phyloP scores from a whole-genome alignment of 805 yeast genomes.

The Metschnikowia chrysomelidarum region DNA sequence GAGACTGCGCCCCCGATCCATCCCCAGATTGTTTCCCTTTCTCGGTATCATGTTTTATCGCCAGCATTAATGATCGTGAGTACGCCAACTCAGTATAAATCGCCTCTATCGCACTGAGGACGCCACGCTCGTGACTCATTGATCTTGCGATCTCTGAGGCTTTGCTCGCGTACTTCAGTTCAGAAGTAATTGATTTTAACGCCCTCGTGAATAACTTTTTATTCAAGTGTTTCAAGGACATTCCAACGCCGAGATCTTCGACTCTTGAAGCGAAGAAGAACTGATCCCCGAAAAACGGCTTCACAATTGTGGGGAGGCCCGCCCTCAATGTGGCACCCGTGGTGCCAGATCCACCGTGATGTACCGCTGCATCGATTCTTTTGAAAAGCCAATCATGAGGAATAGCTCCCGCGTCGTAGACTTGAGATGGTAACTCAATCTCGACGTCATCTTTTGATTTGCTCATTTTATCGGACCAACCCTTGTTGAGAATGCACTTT shows the following conservation, averaged over 20 bases:
- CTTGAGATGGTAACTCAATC: conserved; percentile 59
- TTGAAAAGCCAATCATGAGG: conserved; percentile 97
- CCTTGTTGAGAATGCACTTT: conserved; percentile 83
- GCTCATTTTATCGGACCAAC: conserved; percentile 83
- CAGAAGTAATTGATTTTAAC: conserved; percentile 62
- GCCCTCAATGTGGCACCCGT: conserved; percentile 88
- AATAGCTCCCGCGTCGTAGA: conserved; percentile 66
- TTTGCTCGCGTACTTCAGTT: conserved; percentile 61
- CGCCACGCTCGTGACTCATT: conserved; percentile 79
- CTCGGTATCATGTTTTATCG: conserved; percentile 42
- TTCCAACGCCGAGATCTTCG: conserved; percentile 86
- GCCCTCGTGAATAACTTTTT: conserved; percentile 64
- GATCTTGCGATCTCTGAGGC: conserved; percentile 62
- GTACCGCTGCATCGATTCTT: conserved; percentile 88
- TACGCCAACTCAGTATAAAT: conserved; percentile 82
- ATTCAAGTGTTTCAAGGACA: conserved; percentile 67
- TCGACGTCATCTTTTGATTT: conserved; percentile 24
- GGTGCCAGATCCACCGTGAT: conserved; percentile 96
- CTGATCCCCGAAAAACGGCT: conserved; percentile 96
- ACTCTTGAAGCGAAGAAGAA: conserved; percentile 86
- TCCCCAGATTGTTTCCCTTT: conserved; percentile 19
- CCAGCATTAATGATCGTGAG: conserved; percentile 55
- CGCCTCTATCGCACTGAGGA: conserved; percentile 65
- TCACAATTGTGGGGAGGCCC: conserved; percentile 86
- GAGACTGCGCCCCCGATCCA: conserved; percentile 29